These are phyloP conservation scores for Fusarium sp. DNA, from an alignment of 2,329 filamentous ascomycete genomes.

Conservation along the genomic window DNA sequence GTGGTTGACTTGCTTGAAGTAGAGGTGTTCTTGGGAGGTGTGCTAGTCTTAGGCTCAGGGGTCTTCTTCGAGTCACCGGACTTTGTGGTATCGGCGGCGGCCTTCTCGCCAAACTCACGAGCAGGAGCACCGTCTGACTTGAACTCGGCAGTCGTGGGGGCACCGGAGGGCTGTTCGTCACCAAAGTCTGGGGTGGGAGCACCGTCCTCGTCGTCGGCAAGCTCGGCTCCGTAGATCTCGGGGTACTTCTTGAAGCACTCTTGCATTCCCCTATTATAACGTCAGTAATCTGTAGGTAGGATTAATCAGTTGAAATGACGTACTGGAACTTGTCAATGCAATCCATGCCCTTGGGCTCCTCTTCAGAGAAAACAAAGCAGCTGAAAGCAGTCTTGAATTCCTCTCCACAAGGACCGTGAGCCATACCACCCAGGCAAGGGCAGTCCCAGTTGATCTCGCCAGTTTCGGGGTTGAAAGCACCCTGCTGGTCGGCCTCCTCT, in stretches of 20 bases:
- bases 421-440: constrained; percentile 97
- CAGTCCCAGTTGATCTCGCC: constrained; percentile 99
- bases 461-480: constrained; percentile 97
- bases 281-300: constrained; percentile 43
- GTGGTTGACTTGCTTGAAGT: not conserved
- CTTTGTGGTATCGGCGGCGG: not conserved
- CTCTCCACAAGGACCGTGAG: constrained; percentile 92
- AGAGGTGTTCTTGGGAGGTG: not conserved
- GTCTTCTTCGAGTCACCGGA: not conserved
- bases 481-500: constrained; percentile 86
- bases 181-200: constrained; percentile 48
- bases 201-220: constrained; percentile 77
- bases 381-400: constrained; percentile 96
- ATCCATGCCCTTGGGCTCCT: constrained; percentile 97
- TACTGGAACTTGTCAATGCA: constrained; percentile 98
- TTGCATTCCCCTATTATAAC: constrained; percentile 83
- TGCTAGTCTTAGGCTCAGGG: not conserved
- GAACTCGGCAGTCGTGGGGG: not conserved
- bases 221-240: constrained; percentile 90
- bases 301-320: constrained; percentile 50
- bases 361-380: constrained; percentile 95
- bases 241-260: constrained; percentile 94
- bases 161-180: constrained; percentile 45
- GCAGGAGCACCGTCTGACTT: constrained; percentile 3
- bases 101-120: not conserved